These are phyloP conservation scores for Parastagonospora nodorum DNA, from an alignment of 2,329 filamentous ascomycete species.

Conservation along the genomic window DNA sequence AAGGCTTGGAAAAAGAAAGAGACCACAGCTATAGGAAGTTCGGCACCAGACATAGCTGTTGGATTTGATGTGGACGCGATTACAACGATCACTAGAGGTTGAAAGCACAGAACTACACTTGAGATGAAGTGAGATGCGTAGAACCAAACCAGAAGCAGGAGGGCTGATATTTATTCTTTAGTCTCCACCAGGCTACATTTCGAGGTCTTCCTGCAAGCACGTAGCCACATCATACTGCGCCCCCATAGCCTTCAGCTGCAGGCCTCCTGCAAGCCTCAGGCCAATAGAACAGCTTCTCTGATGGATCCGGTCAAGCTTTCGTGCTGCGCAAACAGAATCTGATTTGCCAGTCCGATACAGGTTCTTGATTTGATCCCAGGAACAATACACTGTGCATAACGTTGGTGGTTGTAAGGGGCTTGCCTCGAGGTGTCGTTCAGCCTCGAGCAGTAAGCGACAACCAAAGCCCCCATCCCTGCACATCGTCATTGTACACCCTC, in stretches of 20 bases:
- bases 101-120: neutral
- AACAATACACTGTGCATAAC: neutral
- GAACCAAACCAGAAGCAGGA: neutral
- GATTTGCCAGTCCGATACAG: constrained; percentile 1
- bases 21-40: constrained; percentile 31
- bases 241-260: constrained; percentile 24
- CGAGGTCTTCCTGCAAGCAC: constrained; percentile 12
- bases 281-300: constrained; percentile 11
- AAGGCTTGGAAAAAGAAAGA: constrained; percentile 45
- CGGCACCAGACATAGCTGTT: constrained; percentile 22
- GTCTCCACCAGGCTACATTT: constrained; percentile 19
- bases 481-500: neutral
- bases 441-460: constrained; percentile 8
- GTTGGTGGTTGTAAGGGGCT: neutral
- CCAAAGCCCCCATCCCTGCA: neutral
- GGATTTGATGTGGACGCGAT: too few relatives aligned
- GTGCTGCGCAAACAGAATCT: neutral
- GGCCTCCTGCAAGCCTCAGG: constrained; percentile 22
- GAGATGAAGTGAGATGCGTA: neutral
- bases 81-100: neutral
- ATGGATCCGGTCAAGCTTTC: constrained; percentile 14
- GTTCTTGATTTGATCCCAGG: too few relatives aligned
- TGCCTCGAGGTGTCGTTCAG: constrained; percentile 6
- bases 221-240: constrained; percentile 32
- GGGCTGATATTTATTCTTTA: constrained; percentile 23